These are phyloP conservation scores for Neolentinus lepideus DNA, from an alignment of 1,284 basidiomycete species.

Conservation along the genomic window DNA sequence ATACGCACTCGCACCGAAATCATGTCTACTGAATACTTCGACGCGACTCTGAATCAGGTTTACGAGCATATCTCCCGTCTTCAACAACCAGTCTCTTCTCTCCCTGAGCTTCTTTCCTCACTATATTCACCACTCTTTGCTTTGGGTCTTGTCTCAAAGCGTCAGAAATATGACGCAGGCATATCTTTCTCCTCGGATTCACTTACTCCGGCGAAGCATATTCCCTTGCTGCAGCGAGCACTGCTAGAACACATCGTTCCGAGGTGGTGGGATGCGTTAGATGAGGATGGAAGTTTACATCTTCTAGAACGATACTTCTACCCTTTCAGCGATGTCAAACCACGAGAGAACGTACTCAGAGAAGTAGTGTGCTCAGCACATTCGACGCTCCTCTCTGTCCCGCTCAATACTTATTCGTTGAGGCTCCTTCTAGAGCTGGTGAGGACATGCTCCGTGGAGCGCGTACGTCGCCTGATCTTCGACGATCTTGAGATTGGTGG, in stretches of 20 bases:
- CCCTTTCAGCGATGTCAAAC: conserved; percentile 44
- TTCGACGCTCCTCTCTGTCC: conserved; percentile 46
- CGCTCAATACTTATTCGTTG: conserved; percentile 40
- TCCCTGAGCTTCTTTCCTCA: conserved; percentile 38
- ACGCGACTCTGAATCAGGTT: not conserved
- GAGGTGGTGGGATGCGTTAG: conserved; percentile 57
- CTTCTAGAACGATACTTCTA: conserved; percentile 64
- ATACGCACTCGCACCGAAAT: too few species aligned
- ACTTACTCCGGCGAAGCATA: conserved; percentile 35
- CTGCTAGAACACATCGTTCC: conserved; percentile 62
- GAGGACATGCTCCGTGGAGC: conserved; percentile 60
- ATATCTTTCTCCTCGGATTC: conserved; percentile 25
- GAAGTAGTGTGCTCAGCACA: conserved; percentile 54
- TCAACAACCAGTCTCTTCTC: not conserved
- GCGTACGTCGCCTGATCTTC: conserved; percentile 49
- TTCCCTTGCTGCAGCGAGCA: conserved; percentile 53
- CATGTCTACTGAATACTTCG: conserved; percentile 1
- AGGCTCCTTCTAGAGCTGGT: conserved; percentile 47
- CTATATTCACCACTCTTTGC: conserved; percentile 50
- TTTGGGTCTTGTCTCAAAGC: conserved; percentile 46
- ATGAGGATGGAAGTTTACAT: conserved; percentile 33
- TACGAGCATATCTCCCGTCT: not conserved
- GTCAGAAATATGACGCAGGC: conserved; percentile 35
- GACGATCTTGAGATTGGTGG: conserved; percentile 12
- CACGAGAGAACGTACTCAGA: conserved; percentile 40